Conservation (phyloP, 768 basidiomycete species). For the Neoboletus subvelutipes region DNA sequence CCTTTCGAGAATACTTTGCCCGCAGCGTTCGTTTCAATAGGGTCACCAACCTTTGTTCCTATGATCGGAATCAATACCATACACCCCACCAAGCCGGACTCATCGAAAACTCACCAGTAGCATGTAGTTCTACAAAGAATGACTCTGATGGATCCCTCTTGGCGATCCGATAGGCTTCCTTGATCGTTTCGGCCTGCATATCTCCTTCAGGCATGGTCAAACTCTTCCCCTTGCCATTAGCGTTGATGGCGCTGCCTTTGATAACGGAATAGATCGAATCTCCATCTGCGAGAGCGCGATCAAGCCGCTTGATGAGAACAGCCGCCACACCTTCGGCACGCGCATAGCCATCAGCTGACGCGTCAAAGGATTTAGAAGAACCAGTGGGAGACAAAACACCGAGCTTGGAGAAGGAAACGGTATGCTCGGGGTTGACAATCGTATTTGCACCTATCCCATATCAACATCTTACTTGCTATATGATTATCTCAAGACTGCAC, state of each 20-base stretch:
- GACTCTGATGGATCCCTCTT: constrained; percentile 37
- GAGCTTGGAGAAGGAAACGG: constrained; percentile 28
- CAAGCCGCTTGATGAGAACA: constrained; percentile 36
- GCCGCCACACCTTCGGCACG: constrained; percentile 31
- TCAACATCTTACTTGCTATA: background rate
- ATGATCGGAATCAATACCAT: background rate
- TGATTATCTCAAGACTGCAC: background rate
- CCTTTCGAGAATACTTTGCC: constrained; percentile 35
- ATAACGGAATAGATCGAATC: constrained; percentile 34
- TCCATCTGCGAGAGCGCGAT: constrained; percentile 30
- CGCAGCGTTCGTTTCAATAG: constrained; percentile 50
- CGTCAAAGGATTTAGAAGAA: constrained; percentile 34
- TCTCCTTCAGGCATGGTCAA: constrained; percentile 37
- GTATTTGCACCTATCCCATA: constrained; percentile 26
- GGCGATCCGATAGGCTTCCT: constrained; percentile 31
- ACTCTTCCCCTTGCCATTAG: constrained; percentile 35
- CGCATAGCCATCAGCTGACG: constrained; percentile 34
- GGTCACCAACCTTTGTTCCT: constrained; percentile 47
- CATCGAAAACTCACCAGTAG: constrained; percentile 36
- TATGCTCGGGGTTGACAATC: constrained; percentile 29
- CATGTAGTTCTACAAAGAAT: constrained; percentile 51
- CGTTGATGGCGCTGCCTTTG: constrained; percentile 34
- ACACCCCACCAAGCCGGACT: background rate
- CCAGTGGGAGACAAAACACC: constrained; percentile 37
- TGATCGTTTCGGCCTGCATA: constrained; percentile 35